Evolutionary conservation across 2,329 filamentous ascomycete species (phyloP).

Genomic region (Scedosporium dehoogii): DNA sequence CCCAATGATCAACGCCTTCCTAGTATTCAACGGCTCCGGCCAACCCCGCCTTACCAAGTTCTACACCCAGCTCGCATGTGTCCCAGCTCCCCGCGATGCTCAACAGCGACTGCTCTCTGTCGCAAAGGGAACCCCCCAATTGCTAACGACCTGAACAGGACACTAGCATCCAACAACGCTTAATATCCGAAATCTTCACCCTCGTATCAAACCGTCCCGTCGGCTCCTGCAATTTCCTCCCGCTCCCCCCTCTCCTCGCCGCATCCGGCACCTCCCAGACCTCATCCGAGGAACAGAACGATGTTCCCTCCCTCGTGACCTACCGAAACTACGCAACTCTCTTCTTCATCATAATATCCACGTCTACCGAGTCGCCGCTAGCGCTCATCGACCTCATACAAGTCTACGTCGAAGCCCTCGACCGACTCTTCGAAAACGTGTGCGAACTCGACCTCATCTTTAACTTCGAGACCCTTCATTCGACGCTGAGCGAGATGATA

Average conservation of each 20-base stretch:
- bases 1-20: conserved; percentile 92
- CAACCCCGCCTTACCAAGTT: conserved; percentile 96
- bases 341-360: conserved; percentile 97
- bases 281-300: conserved; percentile 63
- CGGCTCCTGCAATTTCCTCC: conserved; percentile 96
- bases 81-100: neutral
- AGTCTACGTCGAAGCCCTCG: conserved; percentile 92
- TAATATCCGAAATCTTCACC: conserved; percentile 95
- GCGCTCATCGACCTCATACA: conserved; percentile 95
- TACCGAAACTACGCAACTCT: conserved; percentile 98
- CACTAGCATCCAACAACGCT: conserved; percentile 90
- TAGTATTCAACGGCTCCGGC: conserved; percentile 97
- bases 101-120: neutral
- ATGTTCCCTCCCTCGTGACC: conserved; percentile 88
- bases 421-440: conserved; percentile 94
- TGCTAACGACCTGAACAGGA: conserved; percentile 47
- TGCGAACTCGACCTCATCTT: conserved; percentile 98
- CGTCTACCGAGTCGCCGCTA: conserved; percentile 88
- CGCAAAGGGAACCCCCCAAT: conserved; percentile 1
- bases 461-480: conserved; percentile 95
- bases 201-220: conserved; percentile 84
- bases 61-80: conserved; percentile 80
- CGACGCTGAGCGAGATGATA: conserved; percentile 85
- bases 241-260: conserved; percentile 57
- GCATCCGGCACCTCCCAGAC: conserved; percentile 52